phyloP scores from a whole-genome alignment of 202 grass and related monocot species.

The Alloteropsis angusta region DNA sequence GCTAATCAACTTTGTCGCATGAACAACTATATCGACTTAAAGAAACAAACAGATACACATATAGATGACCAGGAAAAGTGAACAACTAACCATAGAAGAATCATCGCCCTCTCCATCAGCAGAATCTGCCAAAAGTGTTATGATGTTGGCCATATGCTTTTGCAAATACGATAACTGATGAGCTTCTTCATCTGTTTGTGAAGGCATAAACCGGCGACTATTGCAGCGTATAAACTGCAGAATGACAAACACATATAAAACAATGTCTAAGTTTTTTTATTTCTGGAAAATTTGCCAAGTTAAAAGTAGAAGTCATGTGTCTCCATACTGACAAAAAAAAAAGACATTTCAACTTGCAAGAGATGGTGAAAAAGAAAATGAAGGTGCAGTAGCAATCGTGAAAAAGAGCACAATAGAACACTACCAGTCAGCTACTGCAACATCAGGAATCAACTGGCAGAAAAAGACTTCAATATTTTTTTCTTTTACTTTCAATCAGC shows the following conservation, averaged over 20 bases:
- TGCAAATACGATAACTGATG: slow-evolving; percentile 95
- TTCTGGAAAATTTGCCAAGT: background rate
- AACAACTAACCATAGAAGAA: slow-evolving; percentile 71
- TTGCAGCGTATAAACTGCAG: slow-evolving; percentile 93
- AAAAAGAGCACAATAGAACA: slow-evolving; percentile 2
- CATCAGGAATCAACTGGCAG: background rate
- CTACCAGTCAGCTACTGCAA: background rate
- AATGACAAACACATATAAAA: background rate
- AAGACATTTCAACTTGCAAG: background rate
- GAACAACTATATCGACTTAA: background rate
- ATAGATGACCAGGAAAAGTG: background rate
- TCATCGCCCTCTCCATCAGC: slow-evolving; percentile 73
- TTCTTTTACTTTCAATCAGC: background rate
- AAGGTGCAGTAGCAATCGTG: background rate
- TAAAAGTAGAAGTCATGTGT: slow-evolving; percentile 1
- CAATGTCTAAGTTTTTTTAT: background rate
- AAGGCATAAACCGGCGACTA: slow-evolving; percentile 88
- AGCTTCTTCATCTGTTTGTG: slow-evolving; percentile 86
- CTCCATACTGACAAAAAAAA: slow-evolving; percentile 5
- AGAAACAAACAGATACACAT: background rate
- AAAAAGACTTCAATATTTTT: background rate
- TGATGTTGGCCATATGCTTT: slow-evolving; percentile 82
- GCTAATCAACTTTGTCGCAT: background rate
- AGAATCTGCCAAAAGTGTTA: slow-evolving; percentile 69
- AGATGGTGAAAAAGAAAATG: background rate